Evolutionary conservation across 1,284 basidiomycete species (phyloP), one percentile per base, ranked within the genome.

Genomic region (Schizopora paradoxa): DNA sequence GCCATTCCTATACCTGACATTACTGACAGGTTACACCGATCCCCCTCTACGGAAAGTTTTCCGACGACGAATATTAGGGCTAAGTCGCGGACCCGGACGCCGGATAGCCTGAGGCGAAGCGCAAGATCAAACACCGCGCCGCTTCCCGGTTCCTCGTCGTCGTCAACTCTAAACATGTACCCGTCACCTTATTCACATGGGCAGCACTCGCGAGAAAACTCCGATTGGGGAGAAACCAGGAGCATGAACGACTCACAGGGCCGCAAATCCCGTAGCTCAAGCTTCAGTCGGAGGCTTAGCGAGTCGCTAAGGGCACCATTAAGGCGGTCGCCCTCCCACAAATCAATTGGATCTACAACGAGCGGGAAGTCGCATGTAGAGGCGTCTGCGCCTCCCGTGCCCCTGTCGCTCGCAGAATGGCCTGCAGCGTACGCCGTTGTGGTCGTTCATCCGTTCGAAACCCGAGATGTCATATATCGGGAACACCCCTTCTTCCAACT

Each of bases 401-500:
- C 75, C 61, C 69, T 66, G 57, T 41, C 66, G 57, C 52, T 69
- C 72, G 32, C 19, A 27, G 34, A 19, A 36, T 26, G 45, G 28
- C 61, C 70, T 0, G 66, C 74, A 16, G 67, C 82, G 48, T 89
- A 87, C 60, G 58, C 71, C 2, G 86, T 83, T 48, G 68, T 68
- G 16, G 82, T 79, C 10, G 68, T 86, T 18, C 82, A 85, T 53
- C 69, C 74, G 8, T 86, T 82, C 60, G 63, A 68, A 21, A 83
- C 84, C 5, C 82, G 82, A 0, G 57, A 62, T 0, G 76, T 82
- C 3, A 69, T 74, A n/a, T 89, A 87, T 55, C 78, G 77, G 54
- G 74, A 73, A 26, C 75, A 82, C 56, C 84, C 84, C 7, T 88
- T 90, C 68, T 83, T 87, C 59, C 73, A 68, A 11, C 68, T 90